phyloP scores from a whole-genome alignment of 352 stramenopile species.

The Phytophthora cryptogea region DNA sequence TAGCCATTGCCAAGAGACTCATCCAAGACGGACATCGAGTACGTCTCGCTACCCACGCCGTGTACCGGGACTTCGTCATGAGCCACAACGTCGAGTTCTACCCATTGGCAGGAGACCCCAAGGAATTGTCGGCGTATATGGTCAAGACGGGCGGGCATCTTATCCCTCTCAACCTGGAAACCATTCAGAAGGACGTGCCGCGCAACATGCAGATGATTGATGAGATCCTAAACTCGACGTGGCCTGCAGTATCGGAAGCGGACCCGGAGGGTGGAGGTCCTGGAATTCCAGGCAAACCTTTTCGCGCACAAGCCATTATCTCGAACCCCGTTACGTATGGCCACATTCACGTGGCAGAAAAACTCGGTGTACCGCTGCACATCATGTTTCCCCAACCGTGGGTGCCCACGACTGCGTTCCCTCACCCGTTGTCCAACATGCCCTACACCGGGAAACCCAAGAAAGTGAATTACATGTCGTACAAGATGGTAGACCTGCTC shows the following conservation, averaged over 20 bases:
- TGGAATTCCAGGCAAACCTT: conserved; percentile 52
- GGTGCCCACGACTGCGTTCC: conserved; percentile 88
- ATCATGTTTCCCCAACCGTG: conserved; percentile 95
- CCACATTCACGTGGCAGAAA: conserved; percentile 93
- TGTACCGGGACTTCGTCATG: conserved; percentile 88
- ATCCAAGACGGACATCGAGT: conserved; percentile 89
- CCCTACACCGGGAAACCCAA: conserved; percentile 69
- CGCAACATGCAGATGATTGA: conserved; percentile 91
- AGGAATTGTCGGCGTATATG: conserved; percentile 91
- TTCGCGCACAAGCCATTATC: conserved; percentile 93
- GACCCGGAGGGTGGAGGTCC: conserved; percentile 76
- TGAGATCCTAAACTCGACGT: conserved; percentile 88
- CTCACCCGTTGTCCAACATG: conserved; percentile 89
- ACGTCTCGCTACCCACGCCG: conserved; percentile 88
- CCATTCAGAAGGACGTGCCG: conserved; percentile 68
- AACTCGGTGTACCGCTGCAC: conserved; percentile 91
- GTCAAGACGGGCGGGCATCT: conserved; percentile 85
- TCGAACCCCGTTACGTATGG: conserved; percentile 93
- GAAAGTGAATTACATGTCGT: conserved; percentile 82
- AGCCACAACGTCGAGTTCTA: conserved; percentile 81
- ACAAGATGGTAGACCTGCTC: conserved; percentile 87
- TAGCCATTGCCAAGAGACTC: conserved; percentile 86
- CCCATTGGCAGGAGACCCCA: conserved; percentile 71
- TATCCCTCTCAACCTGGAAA: conserved; percentile 70
- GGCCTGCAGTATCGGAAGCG: conserved; percentile 79